Percentiles rank a stretch among this genome's conserved stretches.
phyloP scores from a whole-genome alignment of 2,329 filamentous ascomycete species.

The Tolypocladium amazonense region DNA sequence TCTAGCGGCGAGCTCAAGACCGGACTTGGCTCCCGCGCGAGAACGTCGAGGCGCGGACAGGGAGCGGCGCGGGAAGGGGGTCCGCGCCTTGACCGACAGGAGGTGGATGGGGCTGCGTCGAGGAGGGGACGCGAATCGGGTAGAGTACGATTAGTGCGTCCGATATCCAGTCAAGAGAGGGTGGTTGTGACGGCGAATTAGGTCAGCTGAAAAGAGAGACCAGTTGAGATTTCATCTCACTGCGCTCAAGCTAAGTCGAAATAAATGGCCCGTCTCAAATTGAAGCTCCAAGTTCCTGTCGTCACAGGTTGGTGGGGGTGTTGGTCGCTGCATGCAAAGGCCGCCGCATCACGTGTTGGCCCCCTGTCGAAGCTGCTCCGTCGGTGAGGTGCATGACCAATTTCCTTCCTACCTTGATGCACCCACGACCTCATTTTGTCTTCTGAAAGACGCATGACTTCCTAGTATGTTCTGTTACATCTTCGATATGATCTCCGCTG shows the following conservation, averaged over 20 bases:
- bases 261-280: neutral
- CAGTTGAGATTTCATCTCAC: neutral
- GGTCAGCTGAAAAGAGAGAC: neutral
- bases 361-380: neutral
- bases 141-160: neutral
- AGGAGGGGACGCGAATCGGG: neutral
- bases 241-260: neutral
- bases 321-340: neutral
- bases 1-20: slow-evolving; percentile 1
- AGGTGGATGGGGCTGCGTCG: neutral
- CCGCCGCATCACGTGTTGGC: neutral
- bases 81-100: neutral
- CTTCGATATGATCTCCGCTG: no score
- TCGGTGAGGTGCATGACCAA: neutral
- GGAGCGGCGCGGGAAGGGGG: neutral
- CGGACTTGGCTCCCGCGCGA: neutral
- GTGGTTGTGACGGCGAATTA: neutral
- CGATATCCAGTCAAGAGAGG: neutral
- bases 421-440: neutral
- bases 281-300: neutral
- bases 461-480: no score
- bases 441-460: neutral
- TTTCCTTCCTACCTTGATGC: neutral
- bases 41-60: neutral
- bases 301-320: neutral